Evolutionary conservation across 305 asterid genomes (phyloP), one percentile per base, ranked within the genome.

Genomic region (Withania somnifera): DNA sequence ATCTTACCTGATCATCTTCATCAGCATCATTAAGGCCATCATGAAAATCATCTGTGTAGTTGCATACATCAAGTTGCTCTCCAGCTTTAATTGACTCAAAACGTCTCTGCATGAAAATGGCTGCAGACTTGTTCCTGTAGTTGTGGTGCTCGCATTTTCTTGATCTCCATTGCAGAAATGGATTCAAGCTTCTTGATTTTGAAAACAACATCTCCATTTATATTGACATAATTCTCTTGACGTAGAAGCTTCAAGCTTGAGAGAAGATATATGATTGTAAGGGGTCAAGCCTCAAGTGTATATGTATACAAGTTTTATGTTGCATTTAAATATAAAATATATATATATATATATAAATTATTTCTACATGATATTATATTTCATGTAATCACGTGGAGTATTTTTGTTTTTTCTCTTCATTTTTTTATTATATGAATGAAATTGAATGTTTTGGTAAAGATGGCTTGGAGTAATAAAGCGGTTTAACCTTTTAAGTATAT

Each of bases 21-120:
- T n/a, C n/a, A n/a, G n/a, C n/a, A n/a, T n/a, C n/a, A n/a, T n/a
- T n/a, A n/a, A 57, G 87, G 57, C 9, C 57, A 15, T 83, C 87
- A 15, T 86, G 86, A 61, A 82, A 90, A 38, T 90, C 94, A 53
- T 88, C 88, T 6, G 0, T 54, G 26, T 40, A 11, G 11, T 68
- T 38, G 20, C 78, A 80, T 28, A 1, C 1, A 80, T 85, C 86
- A 0, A 77, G 73, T 51, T 87, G 92, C 45, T 84, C 92, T 28
- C 89, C 95, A 22, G 92, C 92, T 83, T 85, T 83, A 20, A 85
- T 86, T 2, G 97, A 91, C 81, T 89, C 93, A 32, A 80, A 81
- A 61, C 93, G 90, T 50, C 85, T 87, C 75, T 87, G 78, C 28
- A 82, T 57, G 52, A 50, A 66, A 56, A 64, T n/a, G 36, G 84